Conservation (phyloP, 768 basidiomycete genomes). For the Mycena galopus region DNA sequence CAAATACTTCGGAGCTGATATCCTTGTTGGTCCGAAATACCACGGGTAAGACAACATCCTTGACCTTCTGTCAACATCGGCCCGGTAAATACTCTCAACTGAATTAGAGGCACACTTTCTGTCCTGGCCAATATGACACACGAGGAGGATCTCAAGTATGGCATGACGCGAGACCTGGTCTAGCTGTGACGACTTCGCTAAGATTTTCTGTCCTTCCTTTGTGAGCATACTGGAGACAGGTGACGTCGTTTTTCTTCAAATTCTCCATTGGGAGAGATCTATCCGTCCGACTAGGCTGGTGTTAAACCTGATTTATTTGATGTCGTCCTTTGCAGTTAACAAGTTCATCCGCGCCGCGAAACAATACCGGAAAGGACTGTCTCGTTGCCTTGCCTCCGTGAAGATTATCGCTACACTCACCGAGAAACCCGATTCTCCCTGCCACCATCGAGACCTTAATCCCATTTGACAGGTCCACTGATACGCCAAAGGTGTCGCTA, state of each 20-base stretch:
- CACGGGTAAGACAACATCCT: not conserved
- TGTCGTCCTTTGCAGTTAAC: too few species aligned
- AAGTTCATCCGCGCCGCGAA: too few species aligned
- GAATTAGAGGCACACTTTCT: not conserved
- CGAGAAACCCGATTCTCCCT: not conserved
- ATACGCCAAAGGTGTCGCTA: constrained; percentile 10
- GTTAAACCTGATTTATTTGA: too few species aligned
- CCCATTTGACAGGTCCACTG: constrained; percentile 13
- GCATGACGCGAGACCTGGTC: constrained; percentile 3
- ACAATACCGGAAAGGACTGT: too few species aligned
- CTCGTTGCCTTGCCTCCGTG: not conserved
- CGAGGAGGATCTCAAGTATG: not conserved
- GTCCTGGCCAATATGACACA: not conserved
- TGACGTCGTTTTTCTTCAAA: constrained; percentile 5
- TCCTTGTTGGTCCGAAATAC: not conserved
- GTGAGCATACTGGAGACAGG: not conserved
- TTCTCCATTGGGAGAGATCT: too few species aligned
- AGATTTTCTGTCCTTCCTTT: not conserved
- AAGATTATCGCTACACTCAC: not conserved
- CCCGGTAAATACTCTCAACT: not conserved
- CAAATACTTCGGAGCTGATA: not conserved
- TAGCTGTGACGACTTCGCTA: not conserved
- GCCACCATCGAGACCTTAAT: not conserved
- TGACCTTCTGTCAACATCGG: not conserved
- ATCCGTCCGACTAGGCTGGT: not conserved